These are phyloP conservation scores for Neonectria magnoliae DNA, from an alignment of 2,329 filamentous ascomycete genomes.

Conservation along the genomic window DNA sequence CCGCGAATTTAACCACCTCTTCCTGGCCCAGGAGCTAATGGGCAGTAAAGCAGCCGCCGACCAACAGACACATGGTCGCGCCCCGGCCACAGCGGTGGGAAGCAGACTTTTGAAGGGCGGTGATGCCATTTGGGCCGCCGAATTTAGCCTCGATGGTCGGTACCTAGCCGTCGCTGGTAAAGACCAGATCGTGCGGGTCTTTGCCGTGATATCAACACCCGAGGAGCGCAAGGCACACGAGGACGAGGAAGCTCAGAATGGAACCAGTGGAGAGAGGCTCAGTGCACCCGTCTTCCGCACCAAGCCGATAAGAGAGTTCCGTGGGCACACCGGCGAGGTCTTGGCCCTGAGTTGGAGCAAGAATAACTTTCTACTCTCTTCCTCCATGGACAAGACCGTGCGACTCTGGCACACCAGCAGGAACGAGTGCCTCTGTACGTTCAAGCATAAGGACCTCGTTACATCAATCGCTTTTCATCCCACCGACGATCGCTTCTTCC, in stretches of 20 bases:
- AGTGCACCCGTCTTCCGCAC: slow-evolving; percentile 91
- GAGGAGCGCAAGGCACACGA: slow-evolving; percentile 83
- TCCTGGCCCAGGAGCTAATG: slow-evolving; percentile 89
- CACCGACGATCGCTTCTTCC: slow-evolving; percentile 93
- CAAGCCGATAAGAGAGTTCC: slow-evolving; percentile 81
- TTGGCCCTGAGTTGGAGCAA: slow-evolving; percentile 98
- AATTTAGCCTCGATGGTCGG: slow-evolving; percentile 91
- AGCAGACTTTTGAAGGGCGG: slow-evolving; percentile 56
- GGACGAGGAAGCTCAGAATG: slow-evolving; percentile 60
- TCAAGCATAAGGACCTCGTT: slow-evolving; percentile 94
- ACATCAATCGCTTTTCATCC: slow-evolving; percentile 96
- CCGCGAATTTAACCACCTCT: slow-evolving; percentile 85
- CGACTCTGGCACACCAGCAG: slow-evolving; percentile 91
- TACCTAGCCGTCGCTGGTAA: slow-evolving; percentile 94
- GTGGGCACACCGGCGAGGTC: slow-evolving; percentile 85
- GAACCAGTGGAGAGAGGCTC: slow-evolving; percentile 65
- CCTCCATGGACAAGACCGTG: slow-evolving; percentile 98
- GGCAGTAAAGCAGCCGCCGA: slow-evolving; percentile 59
- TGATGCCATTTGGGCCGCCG: slow-evolving; percentile 88
- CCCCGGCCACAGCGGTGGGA: slow-evolving; percentile 50
- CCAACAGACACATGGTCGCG: slow-evolving; percentile 42
- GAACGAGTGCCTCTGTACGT: slow-evolving; percentile 87
- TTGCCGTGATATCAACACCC: slow-evolving; percentile 84
- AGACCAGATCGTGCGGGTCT: slow-evolving; percentile 85
- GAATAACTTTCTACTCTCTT: slow-evolving; percentile 96